Percentiles rank a stretch among this genome's conserved stretches.
phyloP scores from a whole-genome alignment of 768 basidiomycete species.

The Phaeolepiota aurea region DNA sequence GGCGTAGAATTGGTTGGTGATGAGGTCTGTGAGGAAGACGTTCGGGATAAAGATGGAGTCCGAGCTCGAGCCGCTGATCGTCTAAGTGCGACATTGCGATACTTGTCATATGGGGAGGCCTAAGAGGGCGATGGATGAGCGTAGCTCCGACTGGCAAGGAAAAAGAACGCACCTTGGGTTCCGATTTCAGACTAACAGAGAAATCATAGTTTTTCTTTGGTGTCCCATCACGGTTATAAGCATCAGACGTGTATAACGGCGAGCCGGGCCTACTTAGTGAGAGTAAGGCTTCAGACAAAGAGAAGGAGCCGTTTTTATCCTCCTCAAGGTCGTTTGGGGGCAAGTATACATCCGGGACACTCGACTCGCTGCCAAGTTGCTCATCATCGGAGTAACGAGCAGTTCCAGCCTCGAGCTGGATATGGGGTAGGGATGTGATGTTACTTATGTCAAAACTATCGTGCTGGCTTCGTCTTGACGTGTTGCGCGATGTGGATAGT shows the following conservation, averaged over 20 bases:
- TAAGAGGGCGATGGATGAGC: too few species aligned
- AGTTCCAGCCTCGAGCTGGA: slow-evolving; percentile 20
- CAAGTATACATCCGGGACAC: slow-evolving; percentile 45
- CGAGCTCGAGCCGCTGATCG: slow-evolving; percentile 42
- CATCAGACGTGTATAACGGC: slow-evolving; percentile 30
- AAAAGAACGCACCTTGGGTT: slow-evolving; percentile 43
- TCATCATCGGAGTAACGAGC: slow-evolving; percentile 27
- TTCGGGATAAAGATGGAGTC: slow-evolving; percentile 61
- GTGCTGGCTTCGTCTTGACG: slow-evolving; percentile 21
- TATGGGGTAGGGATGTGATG: slow-evolving; percentile 44
- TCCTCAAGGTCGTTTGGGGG: slow-evolving; percentile 35
- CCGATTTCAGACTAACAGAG: slow-evolving; percentile 51
- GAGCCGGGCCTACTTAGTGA: slow-evolving; percentile 49
- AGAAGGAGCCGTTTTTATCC: slow-evolving; percentile 33
- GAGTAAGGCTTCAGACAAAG: slow-evolving; percentile 49
- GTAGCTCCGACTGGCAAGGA: too few species aligned
- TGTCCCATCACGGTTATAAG: slow-evolving; percentile 26
- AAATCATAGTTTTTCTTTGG: slow-evolving; percentile 51
- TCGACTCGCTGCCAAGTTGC: slow-evolving; percentile 35
- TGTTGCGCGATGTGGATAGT: slow-evolving; percentile 19
- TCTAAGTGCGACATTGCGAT: slow-evolving; percentile 54
- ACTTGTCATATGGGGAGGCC: slow-evolving; percentile 56
- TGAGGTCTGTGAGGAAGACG: slow-evolving; percentile 48
- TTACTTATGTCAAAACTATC: slow-evolving; percentile 56
- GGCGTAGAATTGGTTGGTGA: slow-evolving; percentile 62